These are phyloP conservation scores for Zancudomyces culisetae DNA, from an alignment of 371 early-diverging fungal genomes.

Conservation along the genomic window DNA sequence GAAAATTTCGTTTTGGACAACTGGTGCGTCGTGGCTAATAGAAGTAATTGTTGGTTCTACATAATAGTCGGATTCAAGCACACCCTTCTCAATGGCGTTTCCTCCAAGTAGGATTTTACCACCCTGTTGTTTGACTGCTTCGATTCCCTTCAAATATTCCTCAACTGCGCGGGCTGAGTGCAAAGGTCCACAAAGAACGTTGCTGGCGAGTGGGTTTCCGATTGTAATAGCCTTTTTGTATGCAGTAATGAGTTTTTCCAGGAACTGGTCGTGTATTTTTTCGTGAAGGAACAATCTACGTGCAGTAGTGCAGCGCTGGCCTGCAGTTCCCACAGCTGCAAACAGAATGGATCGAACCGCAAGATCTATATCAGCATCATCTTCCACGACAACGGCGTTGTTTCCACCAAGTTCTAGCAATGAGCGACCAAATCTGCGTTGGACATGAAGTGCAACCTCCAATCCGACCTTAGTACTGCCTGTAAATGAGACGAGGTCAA, in stretches of 20 bases:
- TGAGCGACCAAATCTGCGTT: constrained; percentile 71
- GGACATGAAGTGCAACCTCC: constrained; percentile 55
- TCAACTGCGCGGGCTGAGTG: constrained; percentile 73
- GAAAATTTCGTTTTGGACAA: constrained; percentile 87
- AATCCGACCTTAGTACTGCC: constrained; percentile 67
- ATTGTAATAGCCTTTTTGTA: constrained; percentile 77
- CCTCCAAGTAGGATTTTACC: constrained; percentile 81
- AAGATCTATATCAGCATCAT: constrained; percentile 84
- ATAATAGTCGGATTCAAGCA: constrained; percentile 60
- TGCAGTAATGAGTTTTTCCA: constrained; percentile 57
- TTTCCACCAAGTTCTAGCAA: constrained; percentile 90
- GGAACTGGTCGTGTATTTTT: constrained; percentile 67
- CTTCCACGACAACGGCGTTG: constrained; percentile 83
- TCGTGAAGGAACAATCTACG: constrained; percentile 86
- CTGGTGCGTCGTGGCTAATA: constrained; percentile 47
- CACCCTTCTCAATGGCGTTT: constrained; percentile 27
- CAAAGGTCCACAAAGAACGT: constrained; percentile 82
- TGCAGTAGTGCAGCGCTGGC: constrained; percentile 92
- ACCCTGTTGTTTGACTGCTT: constrained; percentile 58
- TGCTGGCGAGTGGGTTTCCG: constrained; percentile 70
- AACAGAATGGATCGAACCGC: constrained; percentile 79
- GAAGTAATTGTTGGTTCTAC: constrained; percentile 87
- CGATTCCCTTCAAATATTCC: constrained; percentile 49
- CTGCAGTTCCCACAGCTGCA: constrained; percentile 93
- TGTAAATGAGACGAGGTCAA: constrained; percentile 75